Base-by-base conservation (phyloP, 257 asterid genomes). In the Orobanche coerulescens region DNA sequence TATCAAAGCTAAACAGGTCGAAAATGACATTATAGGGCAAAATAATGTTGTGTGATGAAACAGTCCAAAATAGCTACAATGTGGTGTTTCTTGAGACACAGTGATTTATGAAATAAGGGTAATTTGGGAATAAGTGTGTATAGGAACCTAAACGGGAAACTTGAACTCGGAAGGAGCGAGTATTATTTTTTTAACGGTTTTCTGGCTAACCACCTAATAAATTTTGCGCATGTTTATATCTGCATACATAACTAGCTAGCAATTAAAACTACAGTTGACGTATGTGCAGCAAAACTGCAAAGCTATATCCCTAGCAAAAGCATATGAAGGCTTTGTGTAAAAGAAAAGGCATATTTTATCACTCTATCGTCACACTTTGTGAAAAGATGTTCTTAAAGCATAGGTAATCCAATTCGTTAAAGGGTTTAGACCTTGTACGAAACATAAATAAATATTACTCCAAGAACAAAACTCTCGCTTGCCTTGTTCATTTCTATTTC, bases 401-500 rank as follows among this genome's bases (percentile, higher is more conserved):
- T 67, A 4, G 68, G 52, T 58, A 55, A 65, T 57, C 66, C 58
- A 59, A 30, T 15, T 65, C 16, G 12, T 51, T 57, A 65, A 64
- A 42, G 48, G 25, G 9, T 46, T 47, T 44, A 60, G 42, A 34
- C 59, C 82, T 73, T 77, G 72, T 72, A 77, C 75, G 82, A 70
- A 69, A 77, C 48, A 50, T 54, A 22, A 4, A 26, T 12, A n/a
- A n/a, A n/a, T n/a, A n/a, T 6, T 49, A 30, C 4, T 39, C n/a
- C n/a, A 19, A 47, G 2, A 53, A 53, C 11, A 30, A 47, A 19
- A 60, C 15, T 22, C 34, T 76, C 68, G 81, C 75, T 72, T 76
- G 57, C 39, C 24, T n/a, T n/a, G n/a, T n/a, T n/a, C n/a, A n/a
- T n/a, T n/a, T n/a, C n/a, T n/a, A n/a, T n/a, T n/a, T n/a, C n/a